A percentile compares a stretch with the other conserved stretches of the same genome.
Conservation (phyloP, 805 yeast genomes). For the Schwanniomyces yamadae region DNA sequence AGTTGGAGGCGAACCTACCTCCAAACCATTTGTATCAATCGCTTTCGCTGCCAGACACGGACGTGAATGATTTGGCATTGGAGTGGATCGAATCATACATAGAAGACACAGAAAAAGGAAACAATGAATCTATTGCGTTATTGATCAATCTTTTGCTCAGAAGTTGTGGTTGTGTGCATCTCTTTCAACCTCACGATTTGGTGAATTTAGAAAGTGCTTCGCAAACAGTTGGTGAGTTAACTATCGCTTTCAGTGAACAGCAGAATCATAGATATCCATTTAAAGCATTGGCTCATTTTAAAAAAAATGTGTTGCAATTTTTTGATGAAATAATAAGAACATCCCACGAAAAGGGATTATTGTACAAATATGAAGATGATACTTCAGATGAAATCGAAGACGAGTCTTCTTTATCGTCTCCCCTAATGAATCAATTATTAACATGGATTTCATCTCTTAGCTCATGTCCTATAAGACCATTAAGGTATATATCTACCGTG, state of each 20-base stretch:
- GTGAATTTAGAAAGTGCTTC: slow-evolving; percentile 64
- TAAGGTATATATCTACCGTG: slow-evolving; percentile 66
- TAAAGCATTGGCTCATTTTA: slow-evolving; percentile 47
- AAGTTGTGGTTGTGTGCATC: slow-evolving; percentile 67
- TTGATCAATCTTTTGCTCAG: slow-evolving; percentile 69
- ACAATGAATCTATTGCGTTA: slow-evolving; percentile 51
- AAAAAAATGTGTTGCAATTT: slow-evolving; percentile 54
- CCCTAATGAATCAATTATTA: slow-evolving; percentile 53
- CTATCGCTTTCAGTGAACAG: slow-evolving; percentile 59
- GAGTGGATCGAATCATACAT: slow-evolving; percentile 37
- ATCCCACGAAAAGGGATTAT: slow-evolving; percentile 60
- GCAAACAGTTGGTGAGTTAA: slow-evolving; percentile 72
- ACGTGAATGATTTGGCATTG: slow-evolving; percentile 33
- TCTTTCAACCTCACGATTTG: slow-evolving; percentile 74
- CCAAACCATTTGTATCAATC: slow-evolving; percentile 33
- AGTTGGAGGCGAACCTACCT: slow-evolving; percentile 20
- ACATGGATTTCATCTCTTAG: slow-evolving; percentile 79
- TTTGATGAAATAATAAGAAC: slow-evolving; percentile 49
- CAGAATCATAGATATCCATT: slow-evolving; percentile 70
- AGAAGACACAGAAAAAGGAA: slow-evolving; percentile 17
- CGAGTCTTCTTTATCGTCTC: slow-evolving; percentile 27
- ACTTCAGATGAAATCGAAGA: slow-evolving; percentile 20
- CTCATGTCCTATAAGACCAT: slow-evolving; percentile 64
- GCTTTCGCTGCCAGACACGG: slow-evolving; percentile 29
- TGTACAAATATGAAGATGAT: slow-evolving; percentile 38